Conservation (phyloP, 345 rosid species). For the Eucalyptus caleyi region DNA sequence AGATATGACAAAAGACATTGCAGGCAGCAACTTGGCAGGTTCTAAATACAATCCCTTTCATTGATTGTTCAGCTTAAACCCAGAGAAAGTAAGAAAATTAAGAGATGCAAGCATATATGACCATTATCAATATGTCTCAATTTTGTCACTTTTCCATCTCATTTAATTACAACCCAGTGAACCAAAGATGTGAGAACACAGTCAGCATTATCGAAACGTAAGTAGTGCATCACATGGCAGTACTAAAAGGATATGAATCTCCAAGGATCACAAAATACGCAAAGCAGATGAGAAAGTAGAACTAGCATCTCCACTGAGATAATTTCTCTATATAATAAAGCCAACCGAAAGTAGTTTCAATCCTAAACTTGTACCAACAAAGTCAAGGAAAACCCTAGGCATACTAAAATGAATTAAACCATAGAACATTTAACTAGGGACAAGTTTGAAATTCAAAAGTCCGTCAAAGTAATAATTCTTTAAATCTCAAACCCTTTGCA, state of each 20-base stretch:
- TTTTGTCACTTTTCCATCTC: not conserved
- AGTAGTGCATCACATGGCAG: not conserved
- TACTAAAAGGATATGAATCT: not conserved
- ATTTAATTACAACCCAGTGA: not conserved
- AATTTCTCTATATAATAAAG: not conserved
- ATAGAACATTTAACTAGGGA: not conserved
- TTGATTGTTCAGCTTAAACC: not conserved
- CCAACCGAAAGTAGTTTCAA: not conserved
- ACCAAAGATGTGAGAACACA: not conserved
- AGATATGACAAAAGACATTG: not conserved
- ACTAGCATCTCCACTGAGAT: not conserved
- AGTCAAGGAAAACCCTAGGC: not conserved
- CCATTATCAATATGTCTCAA: not conserved
- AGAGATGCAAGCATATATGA: not conserved
- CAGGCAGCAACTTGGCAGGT: not conserved
- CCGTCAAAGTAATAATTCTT: not conserved
- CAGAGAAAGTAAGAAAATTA: not conserved
- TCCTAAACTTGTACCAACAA: not conserved
- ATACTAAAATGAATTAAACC: not conserved
- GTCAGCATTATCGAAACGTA: not conserved
- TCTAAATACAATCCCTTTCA: not conserved
- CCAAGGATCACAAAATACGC: not conserved
- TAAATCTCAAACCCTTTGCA: not conserved
- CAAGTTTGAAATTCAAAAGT: not conserved
- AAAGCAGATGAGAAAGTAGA: not conserved